These are phyloP conservation scores for Thraustochytrium striatum DNA, from an alignment of 352 stramenopile species.

Conservation along the genomic window DNA sequence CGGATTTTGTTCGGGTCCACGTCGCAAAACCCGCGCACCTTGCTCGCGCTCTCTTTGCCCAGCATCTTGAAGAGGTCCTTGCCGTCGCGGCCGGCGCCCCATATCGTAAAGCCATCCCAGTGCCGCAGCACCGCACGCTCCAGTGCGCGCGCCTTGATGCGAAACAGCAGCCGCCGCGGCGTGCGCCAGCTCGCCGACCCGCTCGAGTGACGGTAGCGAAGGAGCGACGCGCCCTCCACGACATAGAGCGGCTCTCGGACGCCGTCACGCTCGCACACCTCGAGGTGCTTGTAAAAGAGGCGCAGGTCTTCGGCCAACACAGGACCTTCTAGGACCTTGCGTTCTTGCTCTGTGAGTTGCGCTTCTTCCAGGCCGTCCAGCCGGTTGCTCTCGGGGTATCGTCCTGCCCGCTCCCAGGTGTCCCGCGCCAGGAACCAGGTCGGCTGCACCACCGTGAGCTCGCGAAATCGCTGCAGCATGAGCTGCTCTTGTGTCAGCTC, in stretches of 20 bases:
- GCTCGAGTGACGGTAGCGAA: conserved; percentile 21
- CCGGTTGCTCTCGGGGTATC: conserved; percentile 31
- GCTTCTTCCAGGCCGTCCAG: neutral
- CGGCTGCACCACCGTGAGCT: conserved; percentile 54
- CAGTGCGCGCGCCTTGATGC: conserved; percentile 27
- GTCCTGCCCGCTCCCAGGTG: conserved; percentile 47
- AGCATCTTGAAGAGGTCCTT: conserved; percentile 33
- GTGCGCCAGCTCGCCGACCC: conserved; percentile 23
- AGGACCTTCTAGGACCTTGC: neutral
- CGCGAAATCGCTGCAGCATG: conserved; percentile 51
- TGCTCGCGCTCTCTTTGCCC: neutral
- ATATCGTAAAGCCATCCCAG: conserved; percentile 27
- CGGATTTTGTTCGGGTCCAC: conserved; percentile 27
- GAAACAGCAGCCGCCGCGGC: neutral
- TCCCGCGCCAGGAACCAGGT: conserved; percentile 50
- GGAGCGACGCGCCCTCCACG: neutral
- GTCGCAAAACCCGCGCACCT: conserved; percentile 18
- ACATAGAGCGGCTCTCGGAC: neutral
- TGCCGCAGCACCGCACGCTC: conserved; percentile 15
- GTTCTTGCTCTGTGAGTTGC: neutral
- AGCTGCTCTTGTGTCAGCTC: conserved; percentile 47
- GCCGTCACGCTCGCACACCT: neutral
- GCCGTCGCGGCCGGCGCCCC: conserved; percentile 30
- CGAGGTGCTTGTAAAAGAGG: conserved; percentile 28
- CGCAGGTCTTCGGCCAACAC: conserved; percentile 27